Conservation (phyloP, 2,329 filamentous ascomycete species). For the Chrysoporthe puriensis region DNA sequence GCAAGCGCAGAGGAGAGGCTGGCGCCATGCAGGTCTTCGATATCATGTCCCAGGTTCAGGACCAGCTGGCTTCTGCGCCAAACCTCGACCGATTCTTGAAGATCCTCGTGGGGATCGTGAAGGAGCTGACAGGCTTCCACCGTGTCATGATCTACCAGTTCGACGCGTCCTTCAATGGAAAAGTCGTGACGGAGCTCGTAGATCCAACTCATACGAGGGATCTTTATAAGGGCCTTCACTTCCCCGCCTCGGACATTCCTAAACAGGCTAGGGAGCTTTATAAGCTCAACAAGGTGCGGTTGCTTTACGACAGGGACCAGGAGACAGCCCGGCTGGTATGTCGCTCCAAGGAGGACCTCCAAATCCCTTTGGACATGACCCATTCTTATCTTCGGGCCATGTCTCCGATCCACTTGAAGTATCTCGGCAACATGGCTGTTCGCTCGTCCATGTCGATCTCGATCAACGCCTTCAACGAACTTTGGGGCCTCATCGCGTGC, state of each 20-base stretch:
- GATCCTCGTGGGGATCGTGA: conserved; percentile 81
- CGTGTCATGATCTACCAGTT: conserved; percentile 95
- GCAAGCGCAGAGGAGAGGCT: conserved; percentile 76
- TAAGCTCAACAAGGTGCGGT: conserved; percentile 84
- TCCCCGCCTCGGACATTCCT: conserved; percentile 85
- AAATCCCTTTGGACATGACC: conserved; percentile 78
- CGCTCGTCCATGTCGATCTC: conserved; percentile 96
- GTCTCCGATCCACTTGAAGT: conserved; percentile 88
- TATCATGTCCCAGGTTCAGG: conserved; percentile 89
- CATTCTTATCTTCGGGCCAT: conserved; percentile 86
- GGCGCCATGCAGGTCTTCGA: conserved; percentile 89
- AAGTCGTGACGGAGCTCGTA: conserved; percentile 85
- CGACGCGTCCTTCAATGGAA: conserved; percentile 78
- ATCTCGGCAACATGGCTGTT: conserved; percentile 85
- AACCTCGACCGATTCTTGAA: conserved; percentile 77
- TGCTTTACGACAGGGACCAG: conserved; percentile 84
- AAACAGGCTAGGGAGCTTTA: conserved; percentile 88
- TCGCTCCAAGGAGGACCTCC: conserved; percentile 72
- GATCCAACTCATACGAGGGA: conserved; percentile 80
- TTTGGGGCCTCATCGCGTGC: conserved; percentile 88
- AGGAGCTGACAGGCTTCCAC: conserved; percentile 88
- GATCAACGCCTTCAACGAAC: conserved; percentile 80
- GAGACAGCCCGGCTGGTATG: conserved; percentile 82
- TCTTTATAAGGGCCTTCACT: conserved; percentile 84
- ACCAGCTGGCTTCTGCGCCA: conserved; percentile 76